Evolutionary conservation across 2,329 filamentous ascomycete species (phyloP).

Genomic region (Sporothrix globosa): DNA sequence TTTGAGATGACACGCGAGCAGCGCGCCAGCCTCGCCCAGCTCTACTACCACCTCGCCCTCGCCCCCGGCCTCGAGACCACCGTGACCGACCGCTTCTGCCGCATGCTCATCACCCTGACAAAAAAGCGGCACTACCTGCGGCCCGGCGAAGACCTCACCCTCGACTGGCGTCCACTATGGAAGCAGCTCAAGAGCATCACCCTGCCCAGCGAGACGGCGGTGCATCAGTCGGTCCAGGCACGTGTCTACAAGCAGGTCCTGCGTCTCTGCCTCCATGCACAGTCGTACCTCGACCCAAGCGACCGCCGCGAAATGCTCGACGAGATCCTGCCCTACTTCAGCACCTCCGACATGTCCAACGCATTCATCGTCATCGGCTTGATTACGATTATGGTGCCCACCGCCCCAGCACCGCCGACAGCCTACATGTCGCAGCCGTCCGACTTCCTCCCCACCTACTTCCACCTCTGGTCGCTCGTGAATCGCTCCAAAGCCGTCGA

Average conservation of each 20-base stretch:
- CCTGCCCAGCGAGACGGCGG: conserved; percentile 78
- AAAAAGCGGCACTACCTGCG: conserved; percentile 96
- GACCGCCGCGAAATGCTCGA: conserved; percentile 82
- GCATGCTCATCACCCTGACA: conserved; percentile 95
- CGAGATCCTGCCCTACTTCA: conserved; percentile 84
- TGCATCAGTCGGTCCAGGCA: conserved; percentile 60
- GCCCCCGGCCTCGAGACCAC: conserved; percentile 84
- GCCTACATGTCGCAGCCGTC: conserved; percentile 79
- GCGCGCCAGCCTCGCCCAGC: conserved; percentile 78
- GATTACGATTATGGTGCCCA: conserved; percentile 86
- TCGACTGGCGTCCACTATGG: conserved; percentile 94
- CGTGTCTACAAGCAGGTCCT: conserved; percentile 68
- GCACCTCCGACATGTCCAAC: conserved; percentile 86
- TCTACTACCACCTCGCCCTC: conserved; percentile 93
- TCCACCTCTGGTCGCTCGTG: conserved; percentile 94
- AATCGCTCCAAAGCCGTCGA: conserved; percentile 88
- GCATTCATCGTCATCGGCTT: conserved; percentile 91
- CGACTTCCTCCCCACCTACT: conserved; percentile 88
- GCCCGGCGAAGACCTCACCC: conserved; percentile 81
- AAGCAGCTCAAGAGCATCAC: conserved; percentile 90
- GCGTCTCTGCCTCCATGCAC: conserved; percentile 87
- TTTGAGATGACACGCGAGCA: conserved; percentile 90
- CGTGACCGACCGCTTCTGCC: conserved; percentile 86
- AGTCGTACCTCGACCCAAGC: conserved; percentile 88
- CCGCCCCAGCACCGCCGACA: conserved; percentile 71